phyloP scores from a whole-genome alignment of 108 stramenopile genomes.

The Licmophora abbreviata region DNA sequence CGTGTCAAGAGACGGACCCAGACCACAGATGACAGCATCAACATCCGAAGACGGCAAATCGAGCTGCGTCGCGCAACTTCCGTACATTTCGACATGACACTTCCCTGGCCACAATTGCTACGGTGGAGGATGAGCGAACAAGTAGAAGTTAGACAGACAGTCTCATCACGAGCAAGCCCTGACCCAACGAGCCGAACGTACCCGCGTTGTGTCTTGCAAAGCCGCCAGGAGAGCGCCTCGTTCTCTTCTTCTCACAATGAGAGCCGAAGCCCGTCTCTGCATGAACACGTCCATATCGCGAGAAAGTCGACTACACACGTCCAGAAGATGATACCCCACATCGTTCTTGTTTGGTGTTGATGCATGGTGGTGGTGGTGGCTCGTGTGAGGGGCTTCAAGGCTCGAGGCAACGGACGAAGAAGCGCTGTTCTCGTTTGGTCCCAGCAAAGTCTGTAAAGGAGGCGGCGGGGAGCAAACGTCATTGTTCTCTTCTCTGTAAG shows the following conservation, averaged over 20 bases:
- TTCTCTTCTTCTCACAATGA: slow-evolving; percentile 51
- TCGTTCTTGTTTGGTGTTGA: slow-evolving; percentile 43
- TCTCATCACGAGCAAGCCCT: not conserved
- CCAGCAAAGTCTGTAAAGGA: slow-evolving; percentile 66
- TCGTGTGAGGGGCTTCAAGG: slow-evolving; percentile 68
- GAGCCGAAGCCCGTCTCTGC: slow-evolving; percentile 55
- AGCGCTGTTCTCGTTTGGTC: slow-evolving; percentile 61
- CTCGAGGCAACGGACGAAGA: slow-evolving; percentile 80
- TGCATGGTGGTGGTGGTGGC: slow-evolving; percentile 33
- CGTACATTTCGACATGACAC: slow-evolving; percentile 80
- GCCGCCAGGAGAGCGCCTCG: slow-evolving; percentile 53
- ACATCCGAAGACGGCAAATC: slow-evolving; percentile 87
- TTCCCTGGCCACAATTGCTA: slow-evolving; percentile 57
- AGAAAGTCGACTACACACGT: slow-evolving; percentile 66
- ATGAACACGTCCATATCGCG: slow-evolving; percentile 72
- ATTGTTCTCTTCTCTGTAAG: too few species aligned
- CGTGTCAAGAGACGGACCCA: slow-evolving; percentile 19
- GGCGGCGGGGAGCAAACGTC: slow-evolving; percentile 17
- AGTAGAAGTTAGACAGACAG: slow-evolving; percentile 2
- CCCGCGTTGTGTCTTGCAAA: slow-evolving; percentile 60
- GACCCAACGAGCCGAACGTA: slow-evolving; percentile 22
- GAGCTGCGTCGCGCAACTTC: slow-evolving; percentile 77
- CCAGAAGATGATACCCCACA: slow-evolving; percentile 74
- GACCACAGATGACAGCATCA: slow-evolving; percentile 75
- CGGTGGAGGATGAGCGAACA: not conserved